These are phyloP conservation scores for Boletus sp. DNA, from an alignment of 768 basidiomycete genomes.

Conservation along the genomic window DNA sequence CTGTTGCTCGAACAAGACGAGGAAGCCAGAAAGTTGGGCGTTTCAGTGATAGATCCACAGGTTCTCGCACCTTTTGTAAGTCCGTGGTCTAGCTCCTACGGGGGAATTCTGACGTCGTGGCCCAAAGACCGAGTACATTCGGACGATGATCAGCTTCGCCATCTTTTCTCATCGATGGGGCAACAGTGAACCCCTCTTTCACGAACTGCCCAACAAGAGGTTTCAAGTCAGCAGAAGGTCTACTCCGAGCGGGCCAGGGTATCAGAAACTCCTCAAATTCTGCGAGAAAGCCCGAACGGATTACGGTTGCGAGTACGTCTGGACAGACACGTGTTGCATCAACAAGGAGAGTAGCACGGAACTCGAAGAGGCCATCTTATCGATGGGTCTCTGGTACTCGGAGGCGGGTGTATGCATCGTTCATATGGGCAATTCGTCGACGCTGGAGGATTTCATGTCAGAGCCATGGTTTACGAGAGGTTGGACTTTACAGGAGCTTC, in stretches of 20 bases:
- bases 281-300: slow-evolving; percentile 26
- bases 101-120: slow-evolving; percentile 2
- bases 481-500: slow-evolving; percentile 25
- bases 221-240: slow-evolving; percentile 11
- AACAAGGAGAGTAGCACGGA: slow-evolving; percentile 27
- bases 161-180: slow-evolving; percentile 30
- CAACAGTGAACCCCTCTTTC: slow-evolving; percentile 17
- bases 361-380: slow-evolving; percentile 27
- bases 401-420: slow-evolving; percentile 23
- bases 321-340: slow-evolving; percentile 28
- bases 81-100: neutral
- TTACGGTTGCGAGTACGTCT: slow-evolving; percentile 27
- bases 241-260: slow-evolving; percentile 18
- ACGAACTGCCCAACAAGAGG: slow-evolving; percentile 20
- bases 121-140: slow-evolving; percentile 15
- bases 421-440: slow-evolving; percentile 20
- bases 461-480: slow-evolving; percentile 25
- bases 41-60: slow-evolving; percentile 21
- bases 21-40: slow-evolving; percentile 18
- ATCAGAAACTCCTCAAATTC: slow-evolving; percentile 25
- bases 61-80: slow-evolving; percentile 21
- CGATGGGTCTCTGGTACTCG: slow-evolving; percentile 23
- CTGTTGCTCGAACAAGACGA: slow-evolving; percentile 24
- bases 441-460: slow-evolving; percentile 19
- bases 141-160: slow-evolving; percentile 21